Base-by-base conservation (phyloP, 352 stramenopile genomes). In the Pythium inflatum region DNA sequence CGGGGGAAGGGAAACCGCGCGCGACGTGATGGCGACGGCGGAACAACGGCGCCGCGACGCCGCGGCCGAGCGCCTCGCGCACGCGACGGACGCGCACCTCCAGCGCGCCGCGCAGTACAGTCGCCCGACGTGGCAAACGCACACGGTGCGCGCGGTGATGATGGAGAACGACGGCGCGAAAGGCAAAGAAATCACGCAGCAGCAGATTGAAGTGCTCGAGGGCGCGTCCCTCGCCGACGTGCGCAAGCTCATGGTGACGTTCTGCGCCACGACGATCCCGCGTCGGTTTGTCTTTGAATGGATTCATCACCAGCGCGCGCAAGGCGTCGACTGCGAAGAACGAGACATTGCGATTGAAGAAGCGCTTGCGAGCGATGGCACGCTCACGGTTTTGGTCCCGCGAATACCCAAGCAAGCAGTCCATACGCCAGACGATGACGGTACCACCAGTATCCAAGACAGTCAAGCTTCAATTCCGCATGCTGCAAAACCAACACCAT, bases 221-320 rank as follows among this genome's bases (percentile, higher is more conserved):
- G 63, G 50, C 13, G 40, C 73, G 33, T 68, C 73, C 24, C 69
- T 79, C 14, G 61, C 64, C 1, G 73, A 77, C 45, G 73, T 74
- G 51, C 73, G 69, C 34, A 71, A 77, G 45, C 69, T 79, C 14
- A 68, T 79, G 28, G 41, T 22, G 31, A 58, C 50, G n/a, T 79
- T 79, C 40, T 75, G 63, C 16, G 24, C 51, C 24, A 34, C 38
- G 28, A 64, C 64, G 20, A 63, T 79, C 25, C 73, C 68, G 3
- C 31, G 31, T 25, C 22, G 28, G 12, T 79, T 79, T 55, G 69
- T 68, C 28, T 79, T 76, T 27, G 46, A 45, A 62, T 16, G 18
- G 22, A 9, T 67, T 30, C 62, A 70, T 24, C 48, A 25, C 16
- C 46, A 30, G 9, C 62, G 24, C 24, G 27, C 49, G 9, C 4